Evolutionary conservation across 2,329 filamentous ascomycete species (phyloP).

Genomic region (Corinectria fuckeliana): DNA sequence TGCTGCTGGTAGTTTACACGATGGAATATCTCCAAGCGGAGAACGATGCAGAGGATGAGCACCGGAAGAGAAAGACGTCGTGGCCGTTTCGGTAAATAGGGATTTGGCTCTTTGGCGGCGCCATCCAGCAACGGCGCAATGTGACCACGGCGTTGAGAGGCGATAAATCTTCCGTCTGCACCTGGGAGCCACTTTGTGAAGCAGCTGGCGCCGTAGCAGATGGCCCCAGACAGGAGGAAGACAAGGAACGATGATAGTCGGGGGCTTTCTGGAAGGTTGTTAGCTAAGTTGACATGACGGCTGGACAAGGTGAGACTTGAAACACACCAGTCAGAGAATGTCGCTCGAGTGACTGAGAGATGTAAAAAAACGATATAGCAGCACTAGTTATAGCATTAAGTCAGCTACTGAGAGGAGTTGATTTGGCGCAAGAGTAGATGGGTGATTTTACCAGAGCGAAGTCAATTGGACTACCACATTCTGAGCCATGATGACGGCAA

Average conservation of each 20-base stretch:
- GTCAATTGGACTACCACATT: slow-evolving; percentile 32
- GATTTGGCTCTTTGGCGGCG: slow-evolving; percentile 38
- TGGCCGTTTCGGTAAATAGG: slow-evolving; percentile 52
- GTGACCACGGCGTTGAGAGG: slow-evolving; percentile 11
- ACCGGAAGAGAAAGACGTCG: slow-evolving; percentile 53
- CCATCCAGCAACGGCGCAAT: slow-evolving; percentile 30
- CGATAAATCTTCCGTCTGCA: slow-evolving; percentile 55
- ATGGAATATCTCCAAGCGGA: slow-evolving; percentile 57
- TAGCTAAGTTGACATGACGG: slow-evolving; percentile 1
- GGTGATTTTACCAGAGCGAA: slow-evolving; percentile 30
- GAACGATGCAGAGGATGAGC: slow-evolving; percentile 52
- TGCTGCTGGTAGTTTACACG: slow-evolving; percentile 55
- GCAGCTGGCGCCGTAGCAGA: slow-evolving; percentile 51
- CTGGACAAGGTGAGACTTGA: background rate
- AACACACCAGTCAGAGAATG: slow-evolving; percentile 56
- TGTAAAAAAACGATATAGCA: slow-evolving; percentile 55
- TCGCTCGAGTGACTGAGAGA: slow-evolving; percentile 53
- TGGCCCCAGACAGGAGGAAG: slow-evolving; percentile 52
- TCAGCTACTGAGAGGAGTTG: background rate
- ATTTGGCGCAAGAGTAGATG: background rate
- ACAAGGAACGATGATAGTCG: slow-evolving; percentile 56
- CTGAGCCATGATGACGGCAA: slow-evolving; percentile 28
- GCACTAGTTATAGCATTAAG: slow-evolving; percentile 44
- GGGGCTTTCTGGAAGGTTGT: slow-evolving; percentile 50
- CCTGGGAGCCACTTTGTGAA: slow-evolving; percentile 55